Percentiles rank a stretch among this genome's conserved stretches.
phyloP scores from a whole-genome alignment of 2,329 filamentous ascomycete species.

The Dactylellina cionopaga region DNA sequence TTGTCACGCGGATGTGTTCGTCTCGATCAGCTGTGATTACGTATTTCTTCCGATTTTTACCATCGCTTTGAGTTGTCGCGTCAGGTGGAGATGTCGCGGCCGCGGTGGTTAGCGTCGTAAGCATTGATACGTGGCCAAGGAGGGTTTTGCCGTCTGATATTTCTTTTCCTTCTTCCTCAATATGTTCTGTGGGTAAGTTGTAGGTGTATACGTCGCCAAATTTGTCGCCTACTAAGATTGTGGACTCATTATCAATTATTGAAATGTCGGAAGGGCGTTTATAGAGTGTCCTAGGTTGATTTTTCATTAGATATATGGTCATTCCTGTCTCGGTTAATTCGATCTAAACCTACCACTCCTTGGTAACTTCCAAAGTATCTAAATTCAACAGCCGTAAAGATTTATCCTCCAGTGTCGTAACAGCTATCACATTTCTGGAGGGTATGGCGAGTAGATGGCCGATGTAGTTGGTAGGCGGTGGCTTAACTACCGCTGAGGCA shows the following conservation, averaged over 20 bases:
- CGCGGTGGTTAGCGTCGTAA: slow-evolving; percentile 76
- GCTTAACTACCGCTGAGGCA: background rate
- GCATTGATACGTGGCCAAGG: slow-evolving; percentile 93
- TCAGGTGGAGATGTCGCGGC: slow-evolving; percentile 64
- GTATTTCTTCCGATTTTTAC: slow-evolving; percentile 65
- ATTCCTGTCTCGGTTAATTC: background rate
- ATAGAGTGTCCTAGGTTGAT: slow-evolving; percentile 74
- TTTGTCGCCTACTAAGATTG: slow-evolving; percentile 88
- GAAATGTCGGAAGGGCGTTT: slow-evolving; percentile 84
- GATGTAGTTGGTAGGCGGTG: slow-evolving; percentile 57
- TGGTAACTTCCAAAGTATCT: slow-evolving; percentile 78
- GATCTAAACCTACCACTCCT: slow-evolving; percentile 45
- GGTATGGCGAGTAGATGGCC: slow-evolving; percentile 61
- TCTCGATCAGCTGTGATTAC: slow-evolving; percentile 76
- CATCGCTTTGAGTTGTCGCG: background rate
- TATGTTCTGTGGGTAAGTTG: slow-evolving; percentile 60
- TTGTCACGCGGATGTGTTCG: slow-evolving; percentile 86
- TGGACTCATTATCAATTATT: slow-evolving; percentile 74
- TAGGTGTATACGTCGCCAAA: slow-evolving; percentile 92
- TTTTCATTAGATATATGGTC: slow-evolving; percentile 23
- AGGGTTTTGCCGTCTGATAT: slow-evolving; percentile 73
- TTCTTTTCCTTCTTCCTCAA: slow-evolving; percentile 66
- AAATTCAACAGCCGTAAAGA: slow-evolving; percentile 81
- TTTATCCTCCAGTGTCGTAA: slow-evolving; percentile 91
- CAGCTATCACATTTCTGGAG: slow-evolving; percentile 75